Evolutionary conservation across 2,329 filamentous ascomycete genomes (phyloP).

Genomic region (Xylariaceae sp.): DNA sequence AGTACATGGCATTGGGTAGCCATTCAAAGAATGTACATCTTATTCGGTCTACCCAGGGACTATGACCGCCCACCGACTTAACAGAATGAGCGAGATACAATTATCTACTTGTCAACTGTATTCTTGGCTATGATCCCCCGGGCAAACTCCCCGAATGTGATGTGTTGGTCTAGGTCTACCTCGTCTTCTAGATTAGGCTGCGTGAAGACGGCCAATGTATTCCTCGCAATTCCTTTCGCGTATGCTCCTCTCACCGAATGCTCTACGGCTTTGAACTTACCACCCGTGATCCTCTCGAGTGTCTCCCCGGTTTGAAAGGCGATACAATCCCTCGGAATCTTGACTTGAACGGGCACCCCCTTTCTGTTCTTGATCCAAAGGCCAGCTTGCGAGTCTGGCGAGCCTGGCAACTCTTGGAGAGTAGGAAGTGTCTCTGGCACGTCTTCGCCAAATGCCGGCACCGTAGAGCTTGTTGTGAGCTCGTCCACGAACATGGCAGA

Average conservation of each 20-base stretch:
- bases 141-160: constrained; percentile 75
- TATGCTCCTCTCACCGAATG: constrained; percentile 85
- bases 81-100: too few relatives aligned
- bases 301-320: constrained; percentile 96
- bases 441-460: constrained; percentile 31
- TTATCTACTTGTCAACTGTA: constrained; percentile 37
- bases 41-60: too few relatives aligned
- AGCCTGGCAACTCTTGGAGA: constrained; percentile 66
- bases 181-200: constrained; percentile 86
- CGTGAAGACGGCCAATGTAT: constrained; percentile 94
- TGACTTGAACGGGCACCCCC: constrained; percentile 81
- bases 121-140: constrained; percentile 56
- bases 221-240: constrained; percentile 62
- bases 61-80: background rate
- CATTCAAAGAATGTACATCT: too few relatives aligned
- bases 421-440: constrained; percentile 35
- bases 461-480: constrained; percentile 31
- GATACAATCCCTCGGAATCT: constrained; percentile 85
- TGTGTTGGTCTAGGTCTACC: constrained; percentile 63
- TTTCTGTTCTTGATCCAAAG: constrained; percentile 90
- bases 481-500: constrained; percentile 97
- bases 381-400: constrained; percentile 79
- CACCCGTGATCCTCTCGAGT: constrained; percentile 84
- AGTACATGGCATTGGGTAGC: too few relatives aligned
- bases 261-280: constrained; percentile 88